Evolutionary conservation across 805 yeast species (phyloP), one percentile per base, ranked within the genome.

Genomic region (Teunomyces stri): DNA sequence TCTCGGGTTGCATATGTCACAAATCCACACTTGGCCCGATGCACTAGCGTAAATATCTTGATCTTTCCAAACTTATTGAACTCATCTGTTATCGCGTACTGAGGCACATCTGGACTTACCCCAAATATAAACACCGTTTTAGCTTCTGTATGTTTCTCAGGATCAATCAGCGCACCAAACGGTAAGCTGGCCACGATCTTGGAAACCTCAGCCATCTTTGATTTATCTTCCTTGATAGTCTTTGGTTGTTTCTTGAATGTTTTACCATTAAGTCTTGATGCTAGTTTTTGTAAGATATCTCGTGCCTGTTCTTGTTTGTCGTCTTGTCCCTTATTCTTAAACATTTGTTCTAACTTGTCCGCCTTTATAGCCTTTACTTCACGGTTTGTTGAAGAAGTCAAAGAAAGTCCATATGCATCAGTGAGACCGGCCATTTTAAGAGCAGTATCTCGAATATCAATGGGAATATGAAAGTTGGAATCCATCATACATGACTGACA

Each of bases 401-500:
- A 18, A 7, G 44, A 5, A 6, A 5, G 6, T 13, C 34, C 29
- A 6, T 25, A 18, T 5, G 18, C 38, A 38, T 52, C 51, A 7
- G 65, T 49, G 12, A 75, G 69, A 12, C 84, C 84, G 2, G 91
- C 85, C 76, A 89, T 74, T 55, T 82, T 81, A 56, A 90, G 64
- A 3, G 96, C 87, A 1, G 89, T 82, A 58, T 91, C 97, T 53
- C 97, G 72, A 5, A 89, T 68, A 9, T 83, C 80, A 13, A 89
- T 62, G 0, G 96, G 89, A n/a, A 94, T 80, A 3, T 90, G 88
- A 68, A 82, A 87, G 25, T 84, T 80, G 36, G 91, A 68, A 67
- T 92, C 98, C 29, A 86, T 64, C 80, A 89, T 78, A 64, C 99
- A 92, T 20, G 82, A 70, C 63, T 94, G 98, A 61, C 99, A 92